Evolutionary conservation across 164 flowering plant genomes (phyloP), one percentile per base, ranked within the genome.

Genomic region (Kalanchoe fedtschenkoi): DNA sequence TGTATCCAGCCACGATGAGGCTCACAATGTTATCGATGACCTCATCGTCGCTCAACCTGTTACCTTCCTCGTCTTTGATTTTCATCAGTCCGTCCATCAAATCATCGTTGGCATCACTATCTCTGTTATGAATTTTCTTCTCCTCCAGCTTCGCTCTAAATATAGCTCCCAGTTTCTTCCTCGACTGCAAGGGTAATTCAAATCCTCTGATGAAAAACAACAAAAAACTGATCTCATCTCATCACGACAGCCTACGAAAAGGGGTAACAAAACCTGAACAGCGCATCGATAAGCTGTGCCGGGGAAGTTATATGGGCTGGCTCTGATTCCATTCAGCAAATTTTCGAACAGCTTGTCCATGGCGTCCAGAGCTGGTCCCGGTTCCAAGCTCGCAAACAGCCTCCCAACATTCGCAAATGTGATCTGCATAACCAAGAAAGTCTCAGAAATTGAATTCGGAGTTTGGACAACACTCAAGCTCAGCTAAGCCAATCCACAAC

Each of bases 21-120:
- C 69, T 70, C 1, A 75, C 63, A n/a, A 82, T 83, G 68, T 84
- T 82, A 51, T 84, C 89, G 21, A 84, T 35, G 60, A 84, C 79
- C 64, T 82, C 81, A 14, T 77, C 68, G 35, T 80, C 85, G 5
- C 59, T 41, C 61, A 82, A 56, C 59, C 64, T 64, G 5, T 69
- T 75, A 21, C 85, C 85, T 59, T 82, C 75, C 3, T 79, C 82
- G 38, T 80, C 81, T 66, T 67, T 67, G 5, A 78, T 60, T 11
- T 60, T 60, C 75, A 76, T 77, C 46, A 81, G 34, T 24, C 83
- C 80, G 57, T 78, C 86, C 86, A 84, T 79, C n/a, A 81, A 65
- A 67, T 83, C 83, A 39, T 76, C 61, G 19, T 19, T 41, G 6
- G 34, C 26, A 6, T 32, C 34, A 26, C 41, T 6, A 9, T 51